phyloP scores from a whole-genome alignment of 1,284 basidiomycete genomes.

The Pyrrhoderma noxium region DNA sequence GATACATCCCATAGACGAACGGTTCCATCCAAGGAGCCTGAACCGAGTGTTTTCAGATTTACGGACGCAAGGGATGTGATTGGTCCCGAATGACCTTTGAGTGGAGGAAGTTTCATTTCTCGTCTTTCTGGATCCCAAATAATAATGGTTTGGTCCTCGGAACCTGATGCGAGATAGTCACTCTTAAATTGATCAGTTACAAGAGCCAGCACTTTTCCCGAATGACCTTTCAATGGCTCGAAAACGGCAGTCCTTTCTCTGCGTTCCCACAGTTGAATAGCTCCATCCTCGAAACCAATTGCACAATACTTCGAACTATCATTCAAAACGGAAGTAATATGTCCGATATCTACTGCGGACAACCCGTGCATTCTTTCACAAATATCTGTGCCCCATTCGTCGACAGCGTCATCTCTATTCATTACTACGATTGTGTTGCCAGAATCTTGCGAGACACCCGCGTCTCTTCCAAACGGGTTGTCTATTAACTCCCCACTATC shows the following conservation, averaged over 20 bases:
- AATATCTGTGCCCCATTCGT: no score
- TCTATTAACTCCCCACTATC: not conserved
- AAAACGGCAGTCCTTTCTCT: no score
- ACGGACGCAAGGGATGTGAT: not conserved
- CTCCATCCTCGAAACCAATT: no score
- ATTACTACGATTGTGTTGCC: not conserved
- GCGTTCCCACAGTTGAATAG: no score
- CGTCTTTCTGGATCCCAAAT: conserved; percentile 1
- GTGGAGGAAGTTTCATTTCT: not conserved
- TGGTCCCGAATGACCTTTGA: not conserved
- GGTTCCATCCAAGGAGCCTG: not conserved
- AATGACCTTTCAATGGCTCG: no score
- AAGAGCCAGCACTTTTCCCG: no score
- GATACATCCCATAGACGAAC: conserved; percentile 3
- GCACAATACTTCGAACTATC: no score
- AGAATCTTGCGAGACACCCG: not conserved
- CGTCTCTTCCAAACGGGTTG: not conserved
- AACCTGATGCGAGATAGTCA: not conserved
- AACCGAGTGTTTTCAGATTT: not conserved
- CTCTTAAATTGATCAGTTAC: no score
- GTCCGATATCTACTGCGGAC: no score
- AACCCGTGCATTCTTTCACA: no score
- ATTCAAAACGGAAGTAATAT: no score
- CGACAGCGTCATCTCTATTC: no score
- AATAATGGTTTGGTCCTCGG: not conserved